Evolutionary conservation across 148 eudicot species (phyloP), one percentile per base, ranked within the genome.

Genomic region (Drosera capensis): DNA sequence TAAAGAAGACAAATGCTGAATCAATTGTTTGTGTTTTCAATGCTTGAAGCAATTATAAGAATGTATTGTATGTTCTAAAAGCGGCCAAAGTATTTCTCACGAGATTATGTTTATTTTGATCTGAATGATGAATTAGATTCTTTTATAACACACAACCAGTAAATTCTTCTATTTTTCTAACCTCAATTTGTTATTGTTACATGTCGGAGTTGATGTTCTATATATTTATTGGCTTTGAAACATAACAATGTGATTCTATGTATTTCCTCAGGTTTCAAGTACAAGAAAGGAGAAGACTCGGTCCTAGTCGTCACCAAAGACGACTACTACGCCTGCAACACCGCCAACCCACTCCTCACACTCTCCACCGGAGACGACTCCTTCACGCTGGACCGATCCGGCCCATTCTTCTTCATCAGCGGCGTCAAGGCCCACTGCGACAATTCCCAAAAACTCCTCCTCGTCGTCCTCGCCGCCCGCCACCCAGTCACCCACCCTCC

Each of bases 401-500:
- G 50, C 9, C 50, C 35, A 24, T 25, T 25, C 29, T 46, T 1
- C 36, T 46, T 46, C 36, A 46, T 46, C 19, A 46, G 50, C n/a
- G 50, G 50, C 14, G 20, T 14, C 0, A 11, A 20, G 8, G 47
- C 23, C 25, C 23, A 43, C 11, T 43, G 47, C 25, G 25, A 43
- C 23, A 11, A 20, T 0, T 11, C 34, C 19, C 50, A 46, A 20
- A 46, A 46, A 13, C 14, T 46, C 8, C 8, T 24, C 2, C 13
- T 26, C 15, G 3, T 46, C 5, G 50, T 46, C 35, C 15, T 39
- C 5, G 43, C 43, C 14, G 12, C 14, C 5, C 8, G 43, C 12
- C 13, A 8, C 15, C 43, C 43, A 39, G 5, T 7, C 4, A 4
- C 43, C 8, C 8, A 14, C 4, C 16, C 43, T 39, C 8, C 43